phyloP scores from a whole-genome alignment of 495 filamentous ascomycete species.

The Trypethelium eluteriae region DNA sequence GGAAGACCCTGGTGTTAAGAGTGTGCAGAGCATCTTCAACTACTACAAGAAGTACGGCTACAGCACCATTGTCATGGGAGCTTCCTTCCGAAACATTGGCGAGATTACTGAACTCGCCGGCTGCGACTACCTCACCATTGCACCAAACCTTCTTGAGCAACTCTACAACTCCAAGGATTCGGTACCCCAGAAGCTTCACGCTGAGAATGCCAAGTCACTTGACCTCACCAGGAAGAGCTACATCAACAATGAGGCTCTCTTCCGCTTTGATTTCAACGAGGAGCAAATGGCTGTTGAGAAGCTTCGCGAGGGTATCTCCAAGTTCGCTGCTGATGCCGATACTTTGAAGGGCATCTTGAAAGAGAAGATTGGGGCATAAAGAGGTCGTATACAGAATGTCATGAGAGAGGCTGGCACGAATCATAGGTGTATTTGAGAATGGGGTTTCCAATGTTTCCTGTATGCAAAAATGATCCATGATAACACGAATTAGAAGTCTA shows the following conservation, averaged over 20 bases:
- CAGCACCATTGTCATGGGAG: conserved; percentile 99
- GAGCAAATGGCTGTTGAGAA: conserved; percentile 98
- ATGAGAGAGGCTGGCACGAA: neutral
- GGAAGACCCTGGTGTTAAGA: conserved; percentile 96
- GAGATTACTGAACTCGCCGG: conserved; percentile 98
- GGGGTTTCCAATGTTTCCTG: neutral
- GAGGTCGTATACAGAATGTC: neutral
- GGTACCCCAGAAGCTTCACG: conserved; percentile 90
- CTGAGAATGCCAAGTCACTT: conserved; percentile 54
- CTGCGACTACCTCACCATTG: conserved; percentile 98
- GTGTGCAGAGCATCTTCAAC: conserved; percentile 94
- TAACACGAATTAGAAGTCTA: neutral
- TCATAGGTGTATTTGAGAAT: neutral
- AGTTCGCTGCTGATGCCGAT: conserved; percentile 92
- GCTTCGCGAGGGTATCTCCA: conserved; percentile 96
- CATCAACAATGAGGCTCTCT: conserved; percentile 77
- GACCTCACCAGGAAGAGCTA: conserved; percentile 83
- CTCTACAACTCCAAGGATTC: conserved; percentile 68
- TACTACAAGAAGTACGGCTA: conserved; percentile 99
- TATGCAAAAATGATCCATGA: conserved; percentile 9
- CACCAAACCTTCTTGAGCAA: conserved; percentile 91
- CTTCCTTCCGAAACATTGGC: conserved; percentile 88
- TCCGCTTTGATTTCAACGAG: conserved; percentile 99
- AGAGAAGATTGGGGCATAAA: conserved; percentile 59
- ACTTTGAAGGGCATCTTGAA: conserved; percentile 88